These are phyloP conservation scores for Thalassiosira oceanica DNA, from an alignment of 352 stramenopile species.

Conservation along the genomic window DNA sequence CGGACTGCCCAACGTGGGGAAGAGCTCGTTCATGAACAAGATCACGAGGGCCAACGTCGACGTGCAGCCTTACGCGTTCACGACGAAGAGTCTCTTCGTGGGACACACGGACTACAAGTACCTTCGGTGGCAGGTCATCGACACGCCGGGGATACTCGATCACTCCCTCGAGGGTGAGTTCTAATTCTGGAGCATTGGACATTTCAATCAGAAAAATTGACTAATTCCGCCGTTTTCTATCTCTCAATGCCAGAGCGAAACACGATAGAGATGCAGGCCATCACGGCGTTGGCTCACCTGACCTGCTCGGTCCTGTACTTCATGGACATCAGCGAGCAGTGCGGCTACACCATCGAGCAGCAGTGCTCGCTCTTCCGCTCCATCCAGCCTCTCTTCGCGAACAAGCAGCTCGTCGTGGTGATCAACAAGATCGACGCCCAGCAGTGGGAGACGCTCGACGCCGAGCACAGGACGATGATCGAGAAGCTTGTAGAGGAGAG, in stretches of 20 bases:
- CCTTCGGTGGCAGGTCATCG: slow-evolving; percentile 98
- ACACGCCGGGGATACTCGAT: slow-evolving; percentile 99
- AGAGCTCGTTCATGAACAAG: slow-evolving; percentile 99
- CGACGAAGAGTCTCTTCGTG: slow-evolving; percentile 99
- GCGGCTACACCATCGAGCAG: slow-evolving; percentile 98
- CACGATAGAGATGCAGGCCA: slow-evolving; percentile 99
- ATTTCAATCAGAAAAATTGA: too few relatives aligned
- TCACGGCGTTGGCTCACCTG: slow-evolving; percentile 98
- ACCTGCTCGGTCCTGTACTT: slow-evolving; percentile 99
- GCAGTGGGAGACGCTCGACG: slow-evolving; percentile 88
- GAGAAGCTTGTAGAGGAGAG: slow-evolving; percentile 65
- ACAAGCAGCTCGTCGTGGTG: slow-evolving; percentile 98
- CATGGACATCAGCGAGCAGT: slow-evolving; percentile 99
- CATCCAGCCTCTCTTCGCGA: slow-evolving; percentile 98
- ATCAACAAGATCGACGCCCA: slow-evolving; percentile 99
- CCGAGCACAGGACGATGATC: slow-evolving; percentile 70
- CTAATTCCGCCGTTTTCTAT: too few relatives aligned
- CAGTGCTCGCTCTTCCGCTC: slow-evolving; percentile 95
- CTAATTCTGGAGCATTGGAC: too few relatives aligned
- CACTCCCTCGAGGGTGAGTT: slow-evolving; percentile 98
- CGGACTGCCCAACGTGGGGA: slow-evolving; percentile 99
- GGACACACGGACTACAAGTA: slow-evolving; percentile 99
- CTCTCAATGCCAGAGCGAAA: too few relatives aligned
- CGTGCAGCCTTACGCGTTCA: slow-evolving; percentile 99
- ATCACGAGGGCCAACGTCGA: slow-evolving; percentile 99